Percentiles rank a stretch among this genome's conserved stretches.
Conservation (phyloP, 192 early-diverging fungal species). For the Backusella psychrophila region DNA sequence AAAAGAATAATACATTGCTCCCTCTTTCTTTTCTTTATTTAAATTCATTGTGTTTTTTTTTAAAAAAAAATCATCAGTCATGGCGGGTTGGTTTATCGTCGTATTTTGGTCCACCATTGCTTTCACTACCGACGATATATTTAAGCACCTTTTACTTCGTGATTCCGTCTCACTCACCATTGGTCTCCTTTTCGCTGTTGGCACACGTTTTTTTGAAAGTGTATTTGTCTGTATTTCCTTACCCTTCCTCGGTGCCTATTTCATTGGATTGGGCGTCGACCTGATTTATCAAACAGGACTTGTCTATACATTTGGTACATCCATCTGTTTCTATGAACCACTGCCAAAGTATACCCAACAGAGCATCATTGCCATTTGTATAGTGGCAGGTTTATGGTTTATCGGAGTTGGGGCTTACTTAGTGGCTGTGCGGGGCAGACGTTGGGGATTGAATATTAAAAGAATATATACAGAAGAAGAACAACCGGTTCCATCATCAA, state of each 20-base stretch:
- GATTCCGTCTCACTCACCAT: slow-evolving; percentile 26
- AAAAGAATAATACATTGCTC: too few relatives aligned
- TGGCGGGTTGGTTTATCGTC: not conserved
- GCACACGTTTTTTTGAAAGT: slow-evolving; percentile 41
- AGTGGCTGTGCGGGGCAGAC: not conserved
- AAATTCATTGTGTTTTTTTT: not conserved
- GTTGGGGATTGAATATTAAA: not conserved
- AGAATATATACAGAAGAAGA: not conserved
- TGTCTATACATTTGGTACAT: not conserved
- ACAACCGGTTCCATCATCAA: not conserved
- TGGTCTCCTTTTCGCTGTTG: slow-evolving; percentile 34
- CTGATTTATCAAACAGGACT: slow-evolving; percentile 50
- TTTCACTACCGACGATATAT: not conserved
- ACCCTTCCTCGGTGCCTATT: slow-evolving; percentile 50
- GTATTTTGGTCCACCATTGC: not conserved
- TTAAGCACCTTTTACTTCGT: not conserved
- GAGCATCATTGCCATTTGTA: not conserved
- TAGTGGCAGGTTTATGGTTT: not conserved
- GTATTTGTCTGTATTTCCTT: slow-evolving; percentile 44
- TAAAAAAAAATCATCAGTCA: not conserved
- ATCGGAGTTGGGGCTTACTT: not conserved
- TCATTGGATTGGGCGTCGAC: slow-evolving; percentile 51
- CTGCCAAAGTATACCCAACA: not conserved
- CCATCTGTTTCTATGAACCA: not conserved
- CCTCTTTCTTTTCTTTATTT: not conserved